Evolutionary conservation across 768 basidiomycete genomes (phyloP).

Genomic region (Auriculariales sp.): DNA sequence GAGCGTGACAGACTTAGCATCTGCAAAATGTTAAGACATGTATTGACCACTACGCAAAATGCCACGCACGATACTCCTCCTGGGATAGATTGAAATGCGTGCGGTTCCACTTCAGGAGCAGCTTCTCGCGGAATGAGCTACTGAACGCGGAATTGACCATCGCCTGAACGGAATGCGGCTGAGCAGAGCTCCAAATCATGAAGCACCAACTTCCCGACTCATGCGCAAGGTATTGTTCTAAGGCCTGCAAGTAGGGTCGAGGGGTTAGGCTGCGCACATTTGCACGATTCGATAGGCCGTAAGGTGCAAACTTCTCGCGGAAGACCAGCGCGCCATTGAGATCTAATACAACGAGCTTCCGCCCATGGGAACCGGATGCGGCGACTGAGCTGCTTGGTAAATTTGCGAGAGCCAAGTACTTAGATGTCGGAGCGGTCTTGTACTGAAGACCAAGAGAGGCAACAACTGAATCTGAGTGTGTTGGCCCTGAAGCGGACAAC

Average conservation of each 20-base stretch:
- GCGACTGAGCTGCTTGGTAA: no score
- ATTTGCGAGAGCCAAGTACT: no score
- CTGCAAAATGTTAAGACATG: slow-evolving; percentile 1
- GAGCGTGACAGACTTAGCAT: slow-evolving; percentile 31
- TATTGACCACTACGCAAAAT: not conserved
- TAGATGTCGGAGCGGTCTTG: no score
- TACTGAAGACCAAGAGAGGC: no score
- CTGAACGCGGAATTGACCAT: slow-evolving; percentile 60
- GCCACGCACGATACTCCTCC: slow-evolving; percentile 51
- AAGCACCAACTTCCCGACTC: slow-evolving; percentile 49
- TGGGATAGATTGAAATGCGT: slow-evolving; percentile 56
- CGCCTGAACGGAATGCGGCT: slow-evolving; percentile 60
- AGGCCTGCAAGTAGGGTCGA: slow-evolving; percentile 51
- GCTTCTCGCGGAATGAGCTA: slow-evolving; percentile 10
- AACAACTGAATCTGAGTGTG: no score
- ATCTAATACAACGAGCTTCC: slow-evolving; percentile 63
- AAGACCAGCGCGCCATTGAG: slow-evolving; percentile 57
- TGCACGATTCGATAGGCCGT: slow-evolving; percentile 67
- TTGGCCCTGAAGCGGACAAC: no score
- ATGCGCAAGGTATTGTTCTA: slow-evolving; percentile 50
- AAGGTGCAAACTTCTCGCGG: slow-evolving; percentile 19
- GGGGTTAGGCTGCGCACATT: slow-evolving; percentile 14
- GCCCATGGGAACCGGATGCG: no score
- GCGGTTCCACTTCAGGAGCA: slow-evolving; percentile 65
- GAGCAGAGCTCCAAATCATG: slow-evolving; percentile 84